phyloP scores from a whole-genome alignment of 768 basidiomycete species.

The Boletus barrowsii region DNA sequence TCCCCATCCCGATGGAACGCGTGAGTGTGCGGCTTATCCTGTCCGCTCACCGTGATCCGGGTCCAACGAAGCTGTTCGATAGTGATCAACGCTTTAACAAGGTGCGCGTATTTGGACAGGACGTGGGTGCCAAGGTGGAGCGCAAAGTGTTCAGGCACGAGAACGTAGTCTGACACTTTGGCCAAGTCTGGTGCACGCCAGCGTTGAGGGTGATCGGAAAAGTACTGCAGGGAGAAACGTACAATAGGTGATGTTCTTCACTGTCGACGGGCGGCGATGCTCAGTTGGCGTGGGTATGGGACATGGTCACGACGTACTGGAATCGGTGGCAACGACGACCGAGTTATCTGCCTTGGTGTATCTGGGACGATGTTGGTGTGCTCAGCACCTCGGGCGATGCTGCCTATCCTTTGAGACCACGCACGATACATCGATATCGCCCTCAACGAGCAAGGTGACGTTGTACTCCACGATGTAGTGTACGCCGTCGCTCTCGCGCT shows the following conservation, averaged over 20 bases:
- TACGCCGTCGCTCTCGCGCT: constrained; percentile 55
- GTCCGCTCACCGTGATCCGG: constrained; percentile 57
- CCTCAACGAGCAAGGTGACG: constrained; percentile 77
- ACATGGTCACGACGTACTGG: constrained; percentile 49
- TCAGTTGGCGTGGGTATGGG: background rate
- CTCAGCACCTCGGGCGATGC: background rate
- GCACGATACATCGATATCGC: constrained; percentile 74
- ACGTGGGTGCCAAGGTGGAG: constrained; percentile 84
- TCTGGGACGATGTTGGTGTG: constrained; percentile 34
- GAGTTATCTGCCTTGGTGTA: constrained; percentile 89
- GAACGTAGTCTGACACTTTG: constrained; percentile 85
- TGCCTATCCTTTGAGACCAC: background rate
- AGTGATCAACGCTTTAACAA: constrained; percentile 65
- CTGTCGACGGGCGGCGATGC: constrained; percentile 28
- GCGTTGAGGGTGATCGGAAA: background rate
- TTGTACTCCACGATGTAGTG: constrained; percentile 85
- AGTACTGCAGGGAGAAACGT: constrained; percentile 5
- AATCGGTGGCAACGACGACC: constrained; percentile 88
- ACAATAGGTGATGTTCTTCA: constrained; percentile 71
- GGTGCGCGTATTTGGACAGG: constrained; percentile 75
- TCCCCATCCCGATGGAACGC: constrained; percentile 89
- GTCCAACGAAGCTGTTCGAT: constrained; percentile 84
- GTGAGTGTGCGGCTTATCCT: constrained; percentile 59
- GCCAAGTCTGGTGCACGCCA: constrained; percentile 56
- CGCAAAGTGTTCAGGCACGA: constrained; percentile 81